Conservation (phyloP, 2,329 filamentous ascomycete genomes). For the Aspergillus spinulosporus region DNA sequence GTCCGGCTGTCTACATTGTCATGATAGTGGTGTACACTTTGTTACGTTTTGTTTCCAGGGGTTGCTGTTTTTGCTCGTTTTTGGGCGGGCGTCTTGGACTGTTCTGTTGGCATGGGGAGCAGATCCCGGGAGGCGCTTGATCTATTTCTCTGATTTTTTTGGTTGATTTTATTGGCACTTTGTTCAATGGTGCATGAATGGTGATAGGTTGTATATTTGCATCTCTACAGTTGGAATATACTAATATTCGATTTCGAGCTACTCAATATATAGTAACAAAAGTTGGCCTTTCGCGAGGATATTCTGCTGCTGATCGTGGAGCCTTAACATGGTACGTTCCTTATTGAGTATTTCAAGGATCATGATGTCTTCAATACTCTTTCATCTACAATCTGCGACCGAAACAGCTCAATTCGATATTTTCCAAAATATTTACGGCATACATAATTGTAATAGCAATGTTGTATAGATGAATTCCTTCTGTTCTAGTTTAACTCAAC, state of each 20-base stretch:
- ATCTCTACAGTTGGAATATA: background rate
- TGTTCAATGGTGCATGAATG: constrained; percentile 13
- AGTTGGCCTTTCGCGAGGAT: too few species aligned
- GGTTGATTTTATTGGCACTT: constrained; percentile 1
- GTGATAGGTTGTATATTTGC: background rate
- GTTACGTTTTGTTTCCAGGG: constrained; percentile 12
- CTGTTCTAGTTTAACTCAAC: too few species aligned
- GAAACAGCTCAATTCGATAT: too few species aligned
- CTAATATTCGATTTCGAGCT: background rate
- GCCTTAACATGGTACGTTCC: too few species aligned
- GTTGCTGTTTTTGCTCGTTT: background rate
- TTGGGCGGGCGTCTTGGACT: constrained; percentile 28
- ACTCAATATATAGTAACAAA: too few species aligned
- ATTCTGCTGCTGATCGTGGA: too few species aligned
- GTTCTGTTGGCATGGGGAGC: constrained; percentile 29
- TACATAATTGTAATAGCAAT: too few species aligned
- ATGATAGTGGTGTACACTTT: constrained; percentile 13
- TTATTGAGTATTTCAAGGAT: too few species aligned
- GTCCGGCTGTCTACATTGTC: background rate
- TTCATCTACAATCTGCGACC: too few species aligned
- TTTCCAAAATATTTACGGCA: too few species aligned
- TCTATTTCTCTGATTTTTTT: constrained; percentile 10
- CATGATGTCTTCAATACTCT: too few species aligned
- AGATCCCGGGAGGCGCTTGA: constrained; percentile 27
- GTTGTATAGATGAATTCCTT: too few species aligned